Percentiles rank a stretch among this genome's conserved stretches.
Evolutionary conservation across 768 basidiomycete genomes (phyloP).

Genomic region (Amyloporia xantha): DNA sequence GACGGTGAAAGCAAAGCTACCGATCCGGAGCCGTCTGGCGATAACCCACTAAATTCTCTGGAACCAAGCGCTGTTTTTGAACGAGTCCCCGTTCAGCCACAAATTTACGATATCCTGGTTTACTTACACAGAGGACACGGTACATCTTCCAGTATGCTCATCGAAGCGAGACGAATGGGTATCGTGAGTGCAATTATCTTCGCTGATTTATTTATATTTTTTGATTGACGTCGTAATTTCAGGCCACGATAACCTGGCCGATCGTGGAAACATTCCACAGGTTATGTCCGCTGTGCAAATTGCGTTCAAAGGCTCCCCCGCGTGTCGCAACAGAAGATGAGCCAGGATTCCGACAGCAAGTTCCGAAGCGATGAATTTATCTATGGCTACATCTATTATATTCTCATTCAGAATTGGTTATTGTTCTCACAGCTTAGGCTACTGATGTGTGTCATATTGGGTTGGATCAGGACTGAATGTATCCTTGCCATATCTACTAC

Average conservation of each 20-base stretch:
- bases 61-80: slow-evolving; percentile 43
- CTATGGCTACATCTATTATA: too few species aligned
- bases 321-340: slow-evolving; percentile 11
- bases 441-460: too few species aligned
- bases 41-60: slow-evolving; percentile 20
- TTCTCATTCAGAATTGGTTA: background rate
- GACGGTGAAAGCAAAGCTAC: slow-evolving; percentile 23
- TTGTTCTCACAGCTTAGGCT: background rate
- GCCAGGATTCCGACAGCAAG: slow-evolving; percentile 5
- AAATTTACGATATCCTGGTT: slow-evolving; percentile 63
- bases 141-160: slow-evolving; percentile 46
- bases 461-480: background rate
- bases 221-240: slow-evolving; percentile 6
- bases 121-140: slow-evolving; percentile 60
- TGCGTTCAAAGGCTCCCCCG: slow-evolving; percentile 28
- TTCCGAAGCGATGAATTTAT: slow-evolving; percentile 1
- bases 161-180: slow-evolving; percentile 48
- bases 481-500: background rate
- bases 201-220: slow-evolving; percentile 2
- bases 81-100: slow-evolving; percentile 55
- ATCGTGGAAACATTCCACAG: slow-evolving; percentile 64
- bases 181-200: slow-evolving; percentile 41
- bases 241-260: slow-evolving; percentile 68
- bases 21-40: slow-evolving; percentile 9
- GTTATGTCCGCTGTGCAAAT: slow-evolving; percentile 50